Base-by-base conservation (phyloP, 148 eudicot species). In the Chenopodium formosanum region DNA sequence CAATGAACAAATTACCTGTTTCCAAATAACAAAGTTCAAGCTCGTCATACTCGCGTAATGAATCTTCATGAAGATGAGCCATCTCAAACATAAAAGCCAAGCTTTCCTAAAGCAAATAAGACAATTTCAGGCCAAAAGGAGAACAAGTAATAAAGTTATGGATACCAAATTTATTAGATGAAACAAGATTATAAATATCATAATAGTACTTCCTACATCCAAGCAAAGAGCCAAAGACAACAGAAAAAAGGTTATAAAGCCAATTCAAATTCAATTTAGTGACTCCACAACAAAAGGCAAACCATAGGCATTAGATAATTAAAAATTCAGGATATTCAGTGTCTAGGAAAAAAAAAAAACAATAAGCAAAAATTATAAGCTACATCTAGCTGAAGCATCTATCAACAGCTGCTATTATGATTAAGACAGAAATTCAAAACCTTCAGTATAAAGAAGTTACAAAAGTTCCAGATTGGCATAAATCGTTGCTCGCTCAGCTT, bases 81-180 rank as follows among this genome's bases (percentile, higher is more conserved):
- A 96, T 88, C 80, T 92, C 99, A 87, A 96, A 96, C 99, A 94
- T 94, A 83, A 92, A 94, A 75, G 99, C 99, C 92, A 96, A 86
- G 87, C 98, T 96, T 90, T 96, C 99, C 99, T 95, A 84, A 66
- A 75, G 77, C 20, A 34, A 83, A 83, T 56, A 80, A 56, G 75
- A 60, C 71, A 60, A 20, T 62, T 31, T 73, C 52, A 79, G 82
- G 68, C 70, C 46, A 69, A 63, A 67, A 58, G 56, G 37, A 77
- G 31, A n/a, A 19, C 74, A 66, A 52, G 40, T 2, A 74, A 70
- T 37, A 79, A 37, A 23, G 9, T 32, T 34, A 48, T 7, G 63
- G 25, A 31, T 23, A 19, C 76, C 25, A 74, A 56, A 52, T 82
- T n/a, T 62, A 72, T 29, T 27, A 13, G 32, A 76, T 19, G 50